phyloP scores from a whole-genome alignment of 1,284 basidiomycete genomes.

The Pisolithus thermaeus region DNA sequence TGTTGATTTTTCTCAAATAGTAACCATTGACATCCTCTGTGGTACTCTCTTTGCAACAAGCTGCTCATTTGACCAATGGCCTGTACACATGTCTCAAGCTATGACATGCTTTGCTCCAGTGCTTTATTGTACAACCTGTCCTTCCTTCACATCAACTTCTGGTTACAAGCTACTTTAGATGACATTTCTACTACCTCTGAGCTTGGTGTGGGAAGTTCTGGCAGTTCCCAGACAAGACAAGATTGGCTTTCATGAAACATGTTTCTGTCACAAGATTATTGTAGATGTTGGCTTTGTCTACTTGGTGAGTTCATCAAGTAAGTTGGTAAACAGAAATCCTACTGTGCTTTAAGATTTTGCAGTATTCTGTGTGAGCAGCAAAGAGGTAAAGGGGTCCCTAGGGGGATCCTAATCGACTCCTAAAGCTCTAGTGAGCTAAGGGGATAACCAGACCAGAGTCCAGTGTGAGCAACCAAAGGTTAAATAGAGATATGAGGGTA shows the following conservation, averaged over 20 bases:
- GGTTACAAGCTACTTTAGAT: constrained; percentile 48
- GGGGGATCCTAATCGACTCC: too few relatives aligned
- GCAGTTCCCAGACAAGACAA: constrained; percentile 90
- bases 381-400: too few relatives aligned
- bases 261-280: constrained; percentile 93
- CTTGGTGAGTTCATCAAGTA: constrained; percentile 92
- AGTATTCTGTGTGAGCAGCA: too few relatives aligned
- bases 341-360: neutral
- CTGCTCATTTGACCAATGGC: constrained; percentile 91
- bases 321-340: constrained; percentile 28
- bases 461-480: too few relatives aligned
- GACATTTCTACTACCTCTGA: constrained; percentile 79
- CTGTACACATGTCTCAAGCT: constrained; percentile 84
- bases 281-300: constrained; percentile 98
- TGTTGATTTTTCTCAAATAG: neutral
- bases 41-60: constrained; percentile 37
- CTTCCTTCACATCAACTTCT: neutral
- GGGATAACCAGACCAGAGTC: too few relatives aligned
- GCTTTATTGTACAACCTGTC: constrained; percentile 63
- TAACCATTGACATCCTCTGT: too few relatives aligned
- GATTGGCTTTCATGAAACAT: constrained; percentile 95
- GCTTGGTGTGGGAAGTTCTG: constrained; percentile 65
- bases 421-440: too few relatives aligned
- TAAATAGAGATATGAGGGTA: too few relatives aligned
- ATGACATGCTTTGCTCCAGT: constrained; percentile 80